Evolutionary conservation across 129 eudicot genomes (phyloP).

Genomic region (Lactuca sativa): DNA sequence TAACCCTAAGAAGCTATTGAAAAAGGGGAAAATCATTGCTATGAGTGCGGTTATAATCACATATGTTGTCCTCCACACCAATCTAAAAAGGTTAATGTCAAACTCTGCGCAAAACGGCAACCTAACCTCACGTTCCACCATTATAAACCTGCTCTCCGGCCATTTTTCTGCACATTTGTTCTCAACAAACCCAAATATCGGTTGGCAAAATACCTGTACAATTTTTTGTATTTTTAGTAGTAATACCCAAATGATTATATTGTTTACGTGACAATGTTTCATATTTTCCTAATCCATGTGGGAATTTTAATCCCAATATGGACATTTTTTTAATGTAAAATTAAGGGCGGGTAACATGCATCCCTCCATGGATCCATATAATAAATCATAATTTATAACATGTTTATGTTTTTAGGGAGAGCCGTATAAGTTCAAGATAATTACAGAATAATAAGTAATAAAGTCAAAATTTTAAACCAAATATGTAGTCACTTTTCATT

Average conservation of each 20-base stretch:
- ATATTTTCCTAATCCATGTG: too few relatives aligned
- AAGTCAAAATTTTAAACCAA: background rate
- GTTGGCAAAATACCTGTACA: slow-evolving; percentile 67
- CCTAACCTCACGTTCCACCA: slow-evolving; percentile 34
- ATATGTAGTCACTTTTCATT: background rate
- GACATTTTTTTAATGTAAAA: too few relatives aligned
- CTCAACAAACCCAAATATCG: slow-evolving; percentile 74
- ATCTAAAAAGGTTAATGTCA: slow-evolving; percentile 61
- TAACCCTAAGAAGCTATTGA: slow-evolving; percentile 83
- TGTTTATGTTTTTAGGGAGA: too few relatives aligned
- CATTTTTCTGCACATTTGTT: slow-evolving; percentile 41
- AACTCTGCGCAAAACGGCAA: slow-evolving; percentile 47
- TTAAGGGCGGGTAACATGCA: too few relatives aligned
- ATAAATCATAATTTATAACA: too few relatives aligned
- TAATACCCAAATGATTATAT: too few relatives aligned
- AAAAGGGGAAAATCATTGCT: slow-evolving; percentile 90
- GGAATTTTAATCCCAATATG: too few relatives aligned
- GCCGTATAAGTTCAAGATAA: too few relatives aligned
- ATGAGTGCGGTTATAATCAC: slow-evolving; percentile 59
- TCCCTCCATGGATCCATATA: too few relatives aligned
- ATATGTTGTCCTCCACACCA: slow-evolving; percentile 81
- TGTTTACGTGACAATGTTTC: too few relatives aligned
- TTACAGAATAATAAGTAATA: background rate
- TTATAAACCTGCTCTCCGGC: slow-evolving; percentile 77
- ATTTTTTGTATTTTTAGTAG: background rate